Evolutionary conservation across 1,284 basidiomycete genomes (phyloP).

Genomic region (Fomitopsis schrenkii): DNA sequence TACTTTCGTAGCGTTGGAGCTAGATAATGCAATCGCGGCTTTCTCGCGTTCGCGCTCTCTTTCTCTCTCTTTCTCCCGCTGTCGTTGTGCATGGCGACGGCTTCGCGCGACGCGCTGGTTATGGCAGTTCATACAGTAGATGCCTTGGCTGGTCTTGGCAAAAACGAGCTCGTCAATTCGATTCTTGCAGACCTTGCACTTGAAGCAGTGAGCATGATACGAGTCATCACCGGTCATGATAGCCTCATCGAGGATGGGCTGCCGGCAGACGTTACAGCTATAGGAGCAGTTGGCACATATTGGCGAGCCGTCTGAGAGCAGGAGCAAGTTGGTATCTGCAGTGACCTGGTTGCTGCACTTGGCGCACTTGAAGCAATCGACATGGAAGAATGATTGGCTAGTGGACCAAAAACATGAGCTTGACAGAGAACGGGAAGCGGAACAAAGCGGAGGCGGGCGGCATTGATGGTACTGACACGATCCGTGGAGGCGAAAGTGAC

Average conservation of each 20-base stretch:
- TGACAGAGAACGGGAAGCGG: conserved; percentile 7
- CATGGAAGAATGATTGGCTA: conserved; percentile 83
- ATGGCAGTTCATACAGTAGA: conserved; percentile 97
- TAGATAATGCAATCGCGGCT: conserved; percentile 13
- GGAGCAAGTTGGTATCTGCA: conserved; percentile 92
- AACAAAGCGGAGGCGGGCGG: conserved; percentile 10
- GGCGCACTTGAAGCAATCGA: conserved; percentile 82
- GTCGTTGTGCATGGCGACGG: conserved; percentile 82
- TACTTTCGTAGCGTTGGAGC: conserved; percentile 29
- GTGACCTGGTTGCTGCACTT: conserved; percentile 79
- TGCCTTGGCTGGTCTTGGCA: conserved; percentile 97
- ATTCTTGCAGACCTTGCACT: conserved; percentile 91
- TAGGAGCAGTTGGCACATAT: conserved; percentile 98
- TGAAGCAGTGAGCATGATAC: conserved; percentile 98
- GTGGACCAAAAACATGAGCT: neutral
- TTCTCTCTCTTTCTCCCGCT: conserved; percentile 65
- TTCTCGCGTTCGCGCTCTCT: conserved; percentile 37
- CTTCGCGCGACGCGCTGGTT: conserved; percentile 94
- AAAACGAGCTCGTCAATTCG: conserved; percentile 98
- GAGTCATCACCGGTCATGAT: conserved; percentile 99
- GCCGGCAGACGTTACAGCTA: conserved; percentile 89
- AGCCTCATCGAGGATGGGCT: conserved; percentile 92
- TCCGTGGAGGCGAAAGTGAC: neutral
- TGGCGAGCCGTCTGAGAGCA: conserved; percentile 95
- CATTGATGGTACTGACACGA: neutral